Evolutionary conservation across 176 grass and related monocot species (phyloP).

Genomic region (Stipa capillata): DNA sequence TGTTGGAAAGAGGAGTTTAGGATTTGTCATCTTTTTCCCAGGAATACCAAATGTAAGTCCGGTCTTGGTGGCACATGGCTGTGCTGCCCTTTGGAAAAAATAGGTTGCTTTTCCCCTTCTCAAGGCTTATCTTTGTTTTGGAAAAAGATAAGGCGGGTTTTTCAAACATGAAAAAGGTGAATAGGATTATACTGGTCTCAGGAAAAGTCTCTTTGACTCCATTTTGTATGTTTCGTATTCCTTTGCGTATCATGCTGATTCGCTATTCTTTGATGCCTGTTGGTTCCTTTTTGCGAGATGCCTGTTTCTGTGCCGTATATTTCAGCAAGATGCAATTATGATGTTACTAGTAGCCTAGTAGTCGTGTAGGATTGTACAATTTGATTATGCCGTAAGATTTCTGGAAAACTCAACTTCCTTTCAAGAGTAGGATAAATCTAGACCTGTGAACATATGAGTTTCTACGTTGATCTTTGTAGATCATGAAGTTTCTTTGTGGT

Average conservation of each 20-base stretch:
- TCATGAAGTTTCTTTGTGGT: no score
- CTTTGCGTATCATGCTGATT: not conserved
- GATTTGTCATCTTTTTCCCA: conserved; percentile 5
- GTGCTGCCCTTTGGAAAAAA: conserved; percentile 28
- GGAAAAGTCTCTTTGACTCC: not conserved
- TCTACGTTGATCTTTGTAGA: no score
- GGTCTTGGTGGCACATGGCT: conserved; percentile 22
- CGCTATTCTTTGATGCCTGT: not conserved
- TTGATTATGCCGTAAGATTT: no score
- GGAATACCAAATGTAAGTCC: conserved; percentile 18
- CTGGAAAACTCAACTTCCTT: no score
- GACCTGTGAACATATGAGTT: no score
- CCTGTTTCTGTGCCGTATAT: no score
- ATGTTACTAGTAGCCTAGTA: no score
- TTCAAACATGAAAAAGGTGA: conserved; percentile 26
- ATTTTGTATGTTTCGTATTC: not conserved
- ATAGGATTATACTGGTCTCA: conserved; percentile 8
- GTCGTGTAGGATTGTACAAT: no score
- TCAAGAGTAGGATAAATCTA: no score
- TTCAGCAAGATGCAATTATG: no score
- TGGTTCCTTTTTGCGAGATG: no score
- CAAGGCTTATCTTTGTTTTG: conserved; percentile 21
- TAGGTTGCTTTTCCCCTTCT: not conserved
- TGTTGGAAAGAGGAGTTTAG: conserved; percentile 34
- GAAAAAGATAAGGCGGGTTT: not conserved